Percentiles rank a stretch among this genome's conserved stretches.
phyloP scores from a whole-genome alignment of 805 yeast species.

The Starmera dryadoides region DNA sequence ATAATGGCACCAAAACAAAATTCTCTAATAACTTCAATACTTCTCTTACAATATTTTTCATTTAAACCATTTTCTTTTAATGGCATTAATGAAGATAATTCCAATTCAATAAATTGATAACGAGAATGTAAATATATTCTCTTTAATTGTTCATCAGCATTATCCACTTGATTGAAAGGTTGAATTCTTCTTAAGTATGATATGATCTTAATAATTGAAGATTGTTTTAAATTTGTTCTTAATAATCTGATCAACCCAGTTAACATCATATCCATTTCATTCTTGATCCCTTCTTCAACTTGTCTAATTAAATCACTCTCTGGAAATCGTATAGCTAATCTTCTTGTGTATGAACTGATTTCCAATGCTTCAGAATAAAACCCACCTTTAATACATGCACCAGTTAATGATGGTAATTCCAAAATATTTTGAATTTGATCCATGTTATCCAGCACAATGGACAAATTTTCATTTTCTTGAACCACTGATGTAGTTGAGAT shows the following conservation, averaged over 20 bases:
- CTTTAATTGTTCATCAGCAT: slow-evolving; percentile 31
- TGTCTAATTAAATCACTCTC: slow-evolving; percentile 42
- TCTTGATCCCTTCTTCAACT: slow-evolving; percentile 43
- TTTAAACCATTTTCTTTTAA: slow-evolving; percentile 42
- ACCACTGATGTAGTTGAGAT: slow-evolving; percentile 12
- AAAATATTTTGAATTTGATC: slow-evolving; percentile 70
- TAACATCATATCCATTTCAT: slow-evolving; percentile 60
- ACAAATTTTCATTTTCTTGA: slow-evolving; percentile 19
- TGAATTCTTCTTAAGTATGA: slow-evolving; percentile 68
- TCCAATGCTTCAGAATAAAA: slow-evolving; percentile 88
- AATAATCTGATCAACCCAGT: slow-evolving; percentile 61
- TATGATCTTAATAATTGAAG: slow-evolving; percentile 71
- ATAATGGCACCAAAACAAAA: slow-evolving; percentile 68
- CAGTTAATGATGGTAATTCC: slow-evolving; percentile 76
- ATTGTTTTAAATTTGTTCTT: slow-evolving; percentile 69
- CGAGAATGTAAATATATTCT: slow-evolving; percentile 62
- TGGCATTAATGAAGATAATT: slow-evolving; percentile 51
- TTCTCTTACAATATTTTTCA: slow-evolving; percentile 65
- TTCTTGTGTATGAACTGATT: slow-evolving; percentile 63
- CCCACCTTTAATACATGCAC: slow-evolving; percentile 80
- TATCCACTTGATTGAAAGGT: slow-evolving; percentile 30
- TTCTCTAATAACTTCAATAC: slow-evolving; percentile 80
- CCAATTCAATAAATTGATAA: slow-evolving; percentile 56
- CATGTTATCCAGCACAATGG: slow-evolving; percentile 47
- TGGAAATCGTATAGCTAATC: slow-evolving; percentile 66